Base-by-base conservation (phyloP, 768 basidiomycete genomes). In the Cyclocybe aegerita region DNA sequence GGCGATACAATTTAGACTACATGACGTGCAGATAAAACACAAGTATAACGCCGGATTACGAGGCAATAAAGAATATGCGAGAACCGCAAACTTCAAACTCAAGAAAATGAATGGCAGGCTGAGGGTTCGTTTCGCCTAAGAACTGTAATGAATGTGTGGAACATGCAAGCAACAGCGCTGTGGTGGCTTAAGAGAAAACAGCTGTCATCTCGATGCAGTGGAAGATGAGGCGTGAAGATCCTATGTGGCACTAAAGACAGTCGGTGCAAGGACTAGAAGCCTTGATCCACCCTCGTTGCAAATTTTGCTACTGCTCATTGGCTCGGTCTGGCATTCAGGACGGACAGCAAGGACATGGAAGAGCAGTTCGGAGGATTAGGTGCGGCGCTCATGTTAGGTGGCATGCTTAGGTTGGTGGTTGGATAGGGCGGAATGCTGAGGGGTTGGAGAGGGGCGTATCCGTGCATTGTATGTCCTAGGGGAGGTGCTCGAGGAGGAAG, bases 331-430 rank as follows among this genome's bases (percentile, higher is more conserved):
- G 61, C 59, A 38, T 66, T 67, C 15, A 69, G 56, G 50, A 69
- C 63, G 29, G 68, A 66, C 35, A 69, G 45, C 23, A 69, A 55
- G 7, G 61, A 51, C 46, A 56, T 47, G 14, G 64, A 56, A 34
- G 59, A 53, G 10, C 49, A 37, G 39, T 56, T 57, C 10, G 39
- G 43, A 7, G 47, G 43, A 52, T 57, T 59, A 46, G 42, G 9
- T 29, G 55, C 37, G 31, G 29, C 47, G 36, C 43, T 56, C 41
- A 51, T 34, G 41, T 12, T 37, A 12, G 49, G 53, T 39, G 14
- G 34, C 41, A 57, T 37, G 53, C 14, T 30, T 53, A 35, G 38
- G 31, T 49, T 39, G 30, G 44, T 40, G 43, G 48, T 50, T 36
- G 58, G 42, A 49, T 55, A 57, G 16, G 58, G 46, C n/a, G 56